Conservation (phyloP, 345 rosid species). For the Luvunga scandens region DNA sequence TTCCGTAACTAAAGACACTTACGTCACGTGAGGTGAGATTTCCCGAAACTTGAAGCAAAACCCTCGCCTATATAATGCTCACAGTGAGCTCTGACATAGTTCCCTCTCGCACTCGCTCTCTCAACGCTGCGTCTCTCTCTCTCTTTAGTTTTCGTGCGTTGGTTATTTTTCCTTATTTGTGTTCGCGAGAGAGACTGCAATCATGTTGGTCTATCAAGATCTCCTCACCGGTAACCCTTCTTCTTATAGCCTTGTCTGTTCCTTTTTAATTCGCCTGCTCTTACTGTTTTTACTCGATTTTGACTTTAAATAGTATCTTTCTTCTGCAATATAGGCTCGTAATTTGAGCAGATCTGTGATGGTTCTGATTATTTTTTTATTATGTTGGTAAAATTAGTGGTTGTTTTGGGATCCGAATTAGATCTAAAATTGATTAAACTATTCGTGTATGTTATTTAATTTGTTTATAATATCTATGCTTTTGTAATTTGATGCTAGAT, state of each 20-base stretch:
- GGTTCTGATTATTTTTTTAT: not conserved
- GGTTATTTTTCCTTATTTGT: not conserved
- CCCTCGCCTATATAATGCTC: constrained; percentile 40
- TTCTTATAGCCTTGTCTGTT: too few relatives aligned
- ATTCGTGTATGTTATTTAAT: too few relatives aligned
- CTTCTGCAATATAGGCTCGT: not conserved
- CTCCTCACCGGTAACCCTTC: not conserved
- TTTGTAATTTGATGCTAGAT: not conserved
- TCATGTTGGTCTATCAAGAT: not conserved
- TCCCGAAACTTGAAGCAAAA: constrained; percentile 15
- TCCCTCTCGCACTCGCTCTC: constrained; percentile 24
- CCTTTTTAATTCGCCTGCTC: not conserved
- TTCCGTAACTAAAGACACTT: constrained; percentile 4
- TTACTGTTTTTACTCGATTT: not conserved
- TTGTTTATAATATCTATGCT: not conserved
- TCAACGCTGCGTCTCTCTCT: constrained; percentile 36
- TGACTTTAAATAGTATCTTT: not conserved
- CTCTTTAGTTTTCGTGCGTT: not conserved
- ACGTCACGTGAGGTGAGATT: not conserved
- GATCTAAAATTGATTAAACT: not conserved
- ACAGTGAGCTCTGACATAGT: accelerated
- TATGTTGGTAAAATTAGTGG: not conserved
- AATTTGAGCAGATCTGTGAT: not conserved
- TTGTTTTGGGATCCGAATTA: not conserved
- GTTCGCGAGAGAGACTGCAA: not conserved